phyloP scores from a whole-genome alignment of 805 yeast genomes.

The Cyberlindnera petersonii region DNA sequence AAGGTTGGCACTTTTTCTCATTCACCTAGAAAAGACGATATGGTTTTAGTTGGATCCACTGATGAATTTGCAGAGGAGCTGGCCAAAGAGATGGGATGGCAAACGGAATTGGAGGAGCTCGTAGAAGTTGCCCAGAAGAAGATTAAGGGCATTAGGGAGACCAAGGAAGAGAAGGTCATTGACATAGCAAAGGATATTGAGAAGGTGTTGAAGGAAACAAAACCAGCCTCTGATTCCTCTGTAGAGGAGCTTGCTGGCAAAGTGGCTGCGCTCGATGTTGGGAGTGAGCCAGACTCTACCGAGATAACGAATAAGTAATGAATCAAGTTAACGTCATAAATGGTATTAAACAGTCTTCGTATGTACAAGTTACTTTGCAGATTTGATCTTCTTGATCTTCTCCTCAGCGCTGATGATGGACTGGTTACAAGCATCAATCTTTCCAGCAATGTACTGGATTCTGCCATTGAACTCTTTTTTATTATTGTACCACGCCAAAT shows the following conservation, averaged over 20 bases:
- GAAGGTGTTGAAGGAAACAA: conserved; percentile 9
- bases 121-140: conserved; percentile 13
- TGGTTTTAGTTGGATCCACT: conserved; percentile 56
- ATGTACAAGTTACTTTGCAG: conserved; percentile 2
- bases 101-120: conserved; percentile 18
- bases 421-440: conserved; percentile 58
- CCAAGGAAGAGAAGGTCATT: conserved; percentile 24
- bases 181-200: conserved; percentile 27
- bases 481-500: conserved; percentile 48
- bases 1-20: conserved; percentile 66
- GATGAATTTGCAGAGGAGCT: conserved; percentile 59
- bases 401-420: conserved; percentile 47
- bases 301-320: too few relatives aligned
- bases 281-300: background rate
- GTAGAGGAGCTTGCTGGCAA: background rate
- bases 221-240: too few relatives aligned
- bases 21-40: conserved; percentile 55
- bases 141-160: conserved; percentile 1
- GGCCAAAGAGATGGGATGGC: conserved; percentile 62
- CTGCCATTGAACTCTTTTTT: conserved; percentile 57
- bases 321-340: background rate
- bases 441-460: conserved; percentile 59
- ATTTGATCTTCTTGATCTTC: conserved; percentile 30
- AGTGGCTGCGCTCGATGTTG: conserved; percentile 5
- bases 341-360: too few relatives aligned